Percentiles rank a stretch among this genome's conserved stretches.
phyloP scores from a whole-genome alignment of 805 yeast genomes.

The Schwanniomyces sp. region DNA sequence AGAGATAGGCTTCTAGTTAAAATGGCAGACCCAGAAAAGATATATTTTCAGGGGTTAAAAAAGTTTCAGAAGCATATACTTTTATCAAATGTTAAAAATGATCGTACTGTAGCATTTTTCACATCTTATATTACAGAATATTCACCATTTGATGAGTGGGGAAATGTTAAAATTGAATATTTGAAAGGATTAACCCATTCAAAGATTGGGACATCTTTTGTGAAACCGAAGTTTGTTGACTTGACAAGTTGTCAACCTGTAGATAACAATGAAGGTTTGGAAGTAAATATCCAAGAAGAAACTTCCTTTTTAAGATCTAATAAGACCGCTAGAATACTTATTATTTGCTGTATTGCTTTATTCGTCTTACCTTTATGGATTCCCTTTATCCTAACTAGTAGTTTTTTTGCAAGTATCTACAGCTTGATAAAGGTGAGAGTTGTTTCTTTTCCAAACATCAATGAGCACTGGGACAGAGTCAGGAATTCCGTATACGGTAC shows the following conservation, averaged over 20 bases:
- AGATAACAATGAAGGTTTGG: slow-evolving; percentile 3
- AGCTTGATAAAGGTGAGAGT: slow-evolving; percentile 37
- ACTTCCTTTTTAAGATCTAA: slow-evolving; percentile 35
- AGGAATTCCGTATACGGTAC: slow-evolving; percentile 30
- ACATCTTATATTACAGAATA: slow-evolving; percentile 74
- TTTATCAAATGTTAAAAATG: slow-evolving; percentile 77
- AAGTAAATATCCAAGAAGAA: slow-evolving; percentile 34
- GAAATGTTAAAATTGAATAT: slow-evolving; percentile 45
- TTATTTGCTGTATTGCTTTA: slow-evolving; percentile 22
- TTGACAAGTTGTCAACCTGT: slow-evolving; percentile 28
- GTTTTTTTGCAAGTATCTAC: slow-evolving; percentile 37
- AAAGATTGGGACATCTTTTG: slow-evolving; percentile 33
- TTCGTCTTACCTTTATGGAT: slow-evolving; percentile 50
- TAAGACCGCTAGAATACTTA: slow-evolving; percentile 19
- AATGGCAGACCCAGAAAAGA: slow-evolving; percentile 52
- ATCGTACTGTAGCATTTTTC: slow-evolving; percentile 84
- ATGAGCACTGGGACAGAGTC: slow-evolving; percentile 34
- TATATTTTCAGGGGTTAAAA: slow-evolving; percentile 54
- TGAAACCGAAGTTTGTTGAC: slow-evolving; percentile 55
- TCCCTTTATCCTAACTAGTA: slow-evolving; percentile 41
- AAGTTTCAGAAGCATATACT: slow-evolving; percentile 57
- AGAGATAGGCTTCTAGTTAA: slow-evolving; percentile 45
- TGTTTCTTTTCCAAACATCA: slow-evolving; percentile 20
- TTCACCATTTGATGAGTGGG: slow-evolving; percentile 70
- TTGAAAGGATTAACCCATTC: slow-evolving; percentile 46